phyloP scores from a whole-genome alignment of 352 stramenopile species.

The Aphanomyces invadans region DNA sequence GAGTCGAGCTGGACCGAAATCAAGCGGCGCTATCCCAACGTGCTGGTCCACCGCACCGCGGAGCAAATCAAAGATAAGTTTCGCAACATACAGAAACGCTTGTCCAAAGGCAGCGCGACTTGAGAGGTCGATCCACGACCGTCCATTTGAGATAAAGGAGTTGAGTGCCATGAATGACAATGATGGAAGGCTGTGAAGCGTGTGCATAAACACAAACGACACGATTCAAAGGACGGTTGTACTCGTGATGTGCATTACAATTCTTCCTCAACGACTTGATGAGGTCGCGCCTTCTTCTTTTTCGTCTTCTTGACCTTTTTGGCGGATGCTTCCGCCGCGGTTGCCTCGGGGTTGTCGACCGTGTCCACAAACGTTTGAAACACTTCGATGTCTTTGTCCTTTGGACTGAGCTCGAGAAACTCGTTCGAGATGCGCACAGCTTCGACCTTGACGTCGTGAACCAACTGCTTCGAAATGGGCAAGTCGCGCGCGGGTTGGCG shows the following conservation, averaged over 20 bases:
- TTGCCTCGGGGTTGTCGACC: background rate
- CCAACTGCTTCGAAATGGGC: slow-evolving; percentile 19
- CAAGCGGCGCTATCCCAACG: background rate
- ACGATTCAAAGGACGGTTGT: too few relatives aligned
- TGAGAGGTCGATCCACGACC: too few relatives aligned
- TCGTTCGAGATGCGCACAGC: slow-evolving; percentile 11
- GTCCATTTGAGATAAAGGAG: too few relatives aligned
- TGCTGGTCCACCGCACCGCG: background rate
- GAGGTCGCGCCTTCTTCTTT: slow-evolving; percentile 5
- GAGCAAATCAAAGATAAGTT: background rate
- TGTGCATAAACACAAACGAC: too few relatives aligned
- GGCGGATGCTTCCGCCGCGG: background rate
- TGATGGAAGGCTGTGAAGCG: too few relatives aligned
- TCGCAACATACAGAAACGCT: background rate
- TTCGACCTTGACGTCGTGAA: slow-evolving; percentile 14
- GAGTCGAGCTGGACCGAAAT: background rate
- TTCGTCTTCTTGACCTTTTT: slow-evolving; percentile 3
- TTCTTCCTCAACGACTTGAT: slow-evolving; percentile 12
- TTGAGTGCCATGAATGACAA: too few relatives aligned
- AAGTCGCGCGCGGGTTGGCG: slow-evolving; percentile 9
- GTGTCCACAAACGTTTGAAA: slow-evolving; percentile 16
- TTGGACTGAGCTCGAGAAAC: slow-evolving; percentile 14
- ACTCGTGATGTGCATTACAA: slow-evolving; percentile 5
- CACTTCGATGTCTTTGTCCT: slow-evolving; percentile 17
- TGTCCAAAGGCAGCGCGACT: background rate